Evolutionary conservation across 768 basidiomycete genomes (phyloP), one percentile per base, ranked within the genome.

Genomic region (Pulveroboletus sp.): DNA sequence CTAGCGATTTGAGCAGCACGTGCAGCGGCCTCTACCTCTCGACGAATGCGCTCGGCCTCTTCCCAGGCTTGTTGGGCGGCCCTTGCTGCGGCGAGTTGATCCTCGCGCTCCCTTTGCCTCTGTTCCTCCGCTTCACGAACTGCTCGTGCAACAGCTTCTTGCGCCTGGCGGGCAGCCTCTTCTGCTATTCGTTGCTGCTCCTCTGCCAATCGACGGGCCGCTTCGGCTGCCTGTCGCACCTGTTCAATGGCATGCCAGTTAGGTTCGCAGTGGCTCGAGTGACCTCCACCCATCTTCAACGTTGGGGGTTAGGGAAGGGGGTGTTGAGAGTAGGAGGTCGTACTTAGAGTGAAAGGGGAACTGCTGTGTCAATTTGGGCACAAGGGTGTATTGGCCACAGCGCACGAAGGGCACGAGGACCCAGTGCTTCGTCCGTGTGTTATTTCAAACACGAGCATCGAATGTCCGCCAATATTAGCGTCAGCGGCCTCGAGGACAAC

Each of bases 201-300:
- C 28, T 66, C 64, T 27, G 61, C 63, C n/a, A 30, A n/a, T 17
- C 31, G 52, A 44, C 55, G 61, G 7, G 55, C 54, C 50, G 35
- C 46, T 47, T 67, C 66, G 0, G 54, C 59, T 27, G 43, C 55
- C 4, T 21, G 50, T 45, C 52, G 57, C 31, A 51, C 21, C 31
- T 21, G 59, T 9, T 61, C 62, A 15, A 61, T 67, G 27, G 60
- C 58, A 8, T 28, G 49, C 58, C 66, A 63, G 9, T 59, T 51
- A 0, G 57, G 64, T 41, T 61, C 60, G 4, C 40, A 47, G 27
- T 66, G 58, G 21, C 39, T 58, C 9, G 65, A 65, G n/a, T 61
- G 57, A 9, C 54, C 52, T 17, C 58, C 64, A 9, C 66, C 66
- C 63, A 68, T 68, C 14, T 49, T 41, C 27, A 30, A 10, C 3